These are phyloP conservation scores for Syzygium aromaticum DNA, from an alignment of 345 rosid genomes.

Conservation along the genomic window DNA sequence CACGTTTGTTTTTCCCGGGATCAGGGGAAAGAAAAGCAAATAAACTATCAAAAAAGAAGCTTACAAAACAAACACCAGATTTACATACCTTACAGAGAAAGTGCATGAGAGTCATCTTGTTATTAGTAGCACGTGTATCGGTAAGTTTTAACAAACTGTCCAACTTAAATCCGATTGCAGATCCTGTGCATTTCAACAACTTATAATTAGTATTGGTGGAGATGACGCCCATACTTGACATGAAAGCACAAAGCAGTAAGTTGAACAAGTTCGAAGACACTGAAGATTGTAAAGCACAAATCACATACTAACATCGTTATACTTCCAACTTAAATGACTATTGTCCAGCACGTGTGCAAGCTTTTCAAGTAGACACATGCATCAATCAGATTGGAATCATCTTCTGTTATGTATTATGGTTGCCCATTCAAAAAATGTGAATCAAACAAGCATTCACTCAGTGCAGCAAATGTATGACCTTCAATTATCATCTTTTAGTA, in stretches of 20 bases:
- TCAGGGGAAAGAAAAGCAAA: background rate
- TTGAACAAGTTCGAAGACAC: background rate
- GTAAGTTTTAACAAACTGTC: conserved; percentile 92
- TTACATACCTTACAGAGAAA: conserved; percentile 85
- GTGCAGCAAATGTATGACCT: background rate
- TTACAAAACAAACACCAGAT: background rate
- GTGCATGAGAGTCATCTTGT: conserved; percentile 98
- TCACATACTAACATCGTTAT: background rate
- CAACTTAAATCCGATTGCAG: conserved; percentile 97
- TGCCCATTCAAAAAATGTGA: background rate
- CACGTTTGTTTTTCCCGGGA: background rate
- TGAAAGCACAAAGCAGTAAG: background rate
- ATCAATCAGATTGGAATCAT: background rate
- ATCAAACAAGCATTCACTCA: background rate
- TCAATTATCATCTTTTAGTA: background rate
- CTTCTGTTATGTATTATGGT: background rate
- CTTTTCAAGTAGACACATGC: background rate
- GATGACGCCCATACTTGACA: background rate
- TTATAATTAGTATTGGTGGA: background rate
- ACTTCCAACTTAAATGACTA: background rate
- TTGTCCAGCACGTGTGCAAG: background rate
- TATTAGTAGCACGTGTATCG: conserved; percentile 87
- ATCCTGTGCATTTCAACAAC: conserved; percentile 41
- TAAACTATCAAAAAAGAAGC: background rate
- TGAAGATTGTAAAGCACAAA: background rate